These are phyloP conservation scores for Botrytis fabae DNA, from an alignment of 2,329 filamentous ascomycete genomes.

Conservation along the genomic window DNA sequence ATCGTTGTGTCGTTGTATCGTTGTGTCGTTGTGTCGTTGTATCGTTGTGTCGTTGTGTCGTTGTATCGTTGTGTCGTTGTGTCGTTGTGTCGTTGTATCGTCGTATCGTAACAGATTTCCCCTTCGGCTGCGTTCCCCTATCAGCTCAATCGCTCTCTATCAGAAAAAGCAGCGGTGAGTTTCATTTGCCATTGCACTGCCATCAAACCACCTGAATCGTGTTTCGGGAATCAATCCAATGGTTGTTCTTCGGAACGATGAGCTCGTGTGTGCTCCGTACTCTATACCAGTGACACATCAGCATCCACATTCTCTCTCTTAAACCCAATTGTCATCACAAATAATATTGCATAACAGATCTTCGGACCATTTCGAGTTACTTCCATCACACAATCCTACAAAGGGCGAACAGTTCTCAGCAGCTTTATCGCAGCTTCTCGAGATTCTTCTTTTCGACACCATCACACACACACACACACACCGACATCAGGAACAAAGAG, in stretches of 20 bases:
- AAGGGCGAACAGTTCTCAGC: not conserved
- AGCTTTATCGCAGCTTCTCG: not conserved
- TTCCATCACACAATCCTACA: not conserved
- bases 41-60: not conserved
- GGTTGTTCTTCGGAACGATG: slow-evolving; percentile 2
- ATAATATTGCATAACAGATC: not conserved
- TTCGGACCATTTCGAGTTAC: not conserved
- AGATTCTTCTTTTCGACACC: not conserved
- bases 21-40: not conserved
- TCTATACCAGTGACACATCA: slow-evolving; percentile 14
- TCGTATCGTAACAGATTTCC: not conserved
- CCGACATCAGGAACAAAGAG: slow-evolving; percentile 9
- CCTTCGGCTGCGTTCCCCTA: not conserved
- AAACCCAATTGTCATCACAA: not conserved
- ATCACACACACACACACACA: not conserved
- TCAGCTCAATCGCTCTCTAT: not conserved
- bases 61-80: not conserved
- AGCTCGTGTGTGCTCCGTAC: not conserved
- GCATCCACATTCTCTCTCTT: slow-evolving; percentile 17
- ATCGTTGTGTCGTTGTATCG: not conserved
- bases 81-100: too few species aligned
- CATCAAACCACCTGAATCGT: not conserved
- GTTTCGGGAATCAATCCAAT: not conserved
- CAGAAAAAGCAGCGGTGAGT: not conserved
- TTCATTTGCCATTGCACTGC: not conserved